Evolutionary conservation across 768 basidiomycete species (phyloP).

Genomic region (Lactarius hatsudake): DNA sequence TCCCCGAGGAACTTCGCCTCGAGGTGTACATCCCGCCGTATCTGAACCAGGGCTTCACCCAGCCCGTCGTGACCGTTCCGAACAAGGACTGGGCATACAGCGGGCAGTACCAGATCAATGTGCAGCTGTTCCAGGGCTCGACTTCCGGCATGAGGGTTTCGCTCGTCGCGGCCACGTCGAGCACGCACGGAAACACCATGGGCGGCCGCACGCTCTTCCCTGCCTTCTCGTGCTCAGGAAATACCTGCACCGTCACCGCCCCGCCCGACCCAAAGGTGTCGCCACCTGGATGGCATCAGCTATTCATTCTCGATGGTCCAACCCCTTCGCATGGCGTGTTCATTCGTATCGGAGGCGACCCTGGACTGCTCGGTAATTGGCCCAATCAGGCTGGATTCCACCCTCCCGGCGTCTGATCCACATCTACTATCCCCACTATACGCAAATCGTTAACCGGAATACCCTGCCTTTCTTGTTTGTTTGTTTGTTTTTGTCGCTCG

Average conservation of each 20-base stretch:
- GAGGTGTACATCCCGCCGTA: slow-evolving; percentile 89
- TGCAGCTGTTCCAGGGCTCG: slow-evolving; percentile 41
- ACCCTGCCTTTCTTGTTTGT: not conserved
- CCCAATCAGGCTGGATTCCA: slow-evolving; percentile 67
- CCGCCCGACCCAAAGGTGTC: slow-evolving; percentile 67
- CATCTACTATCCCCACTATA: not conserved
- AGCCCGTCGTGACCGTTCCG: slow-evolving; percentile 59
- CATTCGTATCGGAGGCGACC: slow-evolving; percentile 81
- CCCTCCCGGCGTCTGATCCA: slow-evolving; percentile 51
- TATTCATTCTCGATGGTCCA: slow-evolving; percentile 75
- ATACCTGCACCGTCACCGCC: slow-evolving; percentile 71
- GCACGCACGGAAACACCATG: slow-evolving; percentile 78
- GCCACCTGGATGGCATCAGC: slow-evolving; percentile 75
- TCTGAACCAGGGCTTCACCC: slow-evolving; percentile 56
- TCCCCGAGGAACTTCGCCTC: slow-evolving; percentile 75
- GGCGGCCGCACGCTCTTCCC: slow-evolving; percentile 72
- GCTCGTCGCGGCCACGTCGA: slow-evolving; percentile 70
- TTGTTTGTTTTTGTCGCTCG: not conserved
- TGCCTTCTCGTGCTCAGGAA: slow-evolving; percentile 63
- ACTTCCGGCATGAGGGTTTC: slow-evolving; percentile 54
- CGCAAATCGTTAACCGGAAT: not conserved
- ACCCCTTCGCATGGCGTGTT: slow-evolving; percentile 73
- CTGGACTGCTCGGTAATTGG: slow-evolving; percentile 68
- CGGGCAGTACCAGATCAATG: slow-evolving; percentile 50
- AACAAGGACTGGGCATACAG: slow-evolving; percentile 64